Percentiles rank a stretch among this genome's conserved stretches.
Conservation (phyloP, 768 basidiomycete genomes). For the Termitomyces sp. region DNA sequence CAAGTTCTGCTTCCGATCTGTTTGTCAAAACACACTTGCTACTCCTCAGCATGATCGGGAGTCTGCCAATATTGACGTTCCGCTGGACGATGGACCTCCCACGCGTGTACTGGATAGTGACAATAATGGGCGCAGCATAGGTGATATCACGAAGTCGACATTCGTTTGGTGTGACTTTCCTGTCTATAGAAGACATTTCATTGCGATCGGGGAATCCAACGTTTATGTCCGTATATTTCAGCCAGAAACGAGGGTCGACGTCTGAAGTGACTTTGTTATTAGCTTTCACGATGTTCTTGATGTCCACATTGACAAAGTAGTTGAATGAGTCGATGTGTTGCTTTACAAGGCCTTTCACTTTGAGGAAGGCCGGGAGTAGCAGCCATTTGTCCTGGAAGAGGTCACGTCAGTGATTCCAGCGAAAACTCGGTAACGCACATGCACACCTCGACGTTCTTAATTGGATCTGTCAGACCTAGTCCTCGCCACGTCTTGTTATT, state of each 20-base stretch:
- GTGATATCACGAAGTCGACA: conserved; percentile 94
- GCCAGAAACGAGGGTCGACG: conserved; percentile 93
- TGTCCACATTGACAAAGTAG: conserved; percentile 95
- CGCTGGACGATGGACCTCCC: conserved; percentile 85
- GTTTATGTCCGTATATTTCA: conserved; percentile 93
- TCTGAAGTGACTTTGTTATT: conserved; percentile 95
- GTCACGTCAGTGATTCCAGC: conserved; percentile 4
- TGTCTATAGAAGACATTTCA: conserved; percentile 74
- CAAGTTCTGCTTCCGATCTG: conserved; percentile 72
- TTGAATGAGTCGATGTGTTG: conserved; percentile 99
- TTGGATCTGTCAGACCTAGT: conserved; percentile 78
- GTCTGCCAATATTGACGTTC: conserved; percentile 82
- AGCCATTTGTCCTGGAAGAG: conserved; percentile 92
- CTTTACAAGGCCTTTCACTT: conserved; percentile 97
- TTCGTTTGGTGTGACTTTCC: conserved; percentile 91
- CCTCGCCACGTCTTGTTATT: conserved; percentile 65
- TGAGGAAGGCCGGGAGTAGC: conserved; percentile 90
- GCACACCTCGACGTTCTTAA: conserved; percentile 86
- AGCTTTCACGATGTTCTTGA: conserved; percentile 93
- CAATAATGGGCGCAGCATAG: conserved; percentile 88
- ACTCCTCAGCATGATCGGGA: conserved; percentile 96
- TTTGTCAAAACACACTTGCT: conserved; percentile 90
- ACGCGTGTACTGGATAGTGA: conserved; percentile 92
- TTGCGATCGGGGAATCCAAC: conserved; percentile 90
- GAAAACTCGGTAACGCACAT: not conserved